Evolutionary conservation across 176 grass and related monocot species (phyloP).

Genomic region (Bolboschoenus planiculmis): DNA sequence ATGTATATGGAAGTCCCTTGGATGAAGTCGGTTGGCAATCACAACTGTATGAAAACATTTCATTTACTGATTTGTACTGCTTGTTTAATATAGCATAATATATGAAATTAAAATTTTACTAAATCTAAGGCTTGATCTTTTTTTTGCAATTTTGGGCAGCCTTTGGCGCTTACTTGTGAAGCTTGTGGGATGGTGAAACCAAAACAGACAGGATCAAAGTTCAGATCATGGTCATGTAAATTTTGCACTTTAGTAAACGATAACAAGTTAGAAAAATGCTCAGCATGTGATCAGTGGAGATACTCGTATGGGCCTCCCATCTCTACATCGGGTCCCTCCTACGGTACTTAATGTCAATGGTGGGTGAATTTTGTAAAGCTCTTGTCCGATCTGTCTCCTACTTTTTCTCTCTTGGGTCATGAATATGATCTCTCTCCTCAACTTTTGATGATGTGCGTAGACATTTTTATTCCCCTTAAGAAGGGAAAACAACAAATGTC

Average conservation of each 20-base stretch:
- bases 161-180: slow-evolving; percentile 65
- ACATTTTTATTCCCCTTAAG: background rate
- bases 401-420: background rate
- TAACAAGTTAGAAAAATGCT: slow-evolving; percentile 75
- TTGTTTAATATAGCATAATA: slow-evolving; percentile 7
- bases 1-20: background rate
- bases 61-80: background rate
- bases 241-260: slow-evolving; percentile 88
- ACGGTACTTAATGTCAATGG: slow-evolving; percentile 24
- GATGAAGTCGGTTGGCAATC: background rate
- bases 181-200: slow-evolving; percentile 65
- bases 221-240: slow-evolving; percentile 68
- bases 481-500: background rate
- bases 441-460: background rate
- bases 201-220: slow-evolving; percentile 58
- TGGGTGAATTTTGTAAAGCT: background rate
- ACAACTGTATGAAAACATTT: slow-evolving; percentile 1
- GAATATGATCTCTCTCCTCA: background rate
- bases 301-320: slow-evolving; percentile 68
- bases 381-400: background rate
- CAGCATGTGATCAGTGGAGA: slow-evolving; percentile 77
- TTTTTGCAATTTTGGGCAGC: slow-evolving; percentile 37
- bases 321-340: slow-evolving; percentile 34
- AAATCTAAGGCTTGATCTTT: slow-evolving; percentile 18
- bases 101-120: background rate